These are phyloP conservation scores for Drechmeria coniospora DNA, from an alignment of 2,329 filamentous ascomycete genomes.

Conservation along the genomic window DNA sequence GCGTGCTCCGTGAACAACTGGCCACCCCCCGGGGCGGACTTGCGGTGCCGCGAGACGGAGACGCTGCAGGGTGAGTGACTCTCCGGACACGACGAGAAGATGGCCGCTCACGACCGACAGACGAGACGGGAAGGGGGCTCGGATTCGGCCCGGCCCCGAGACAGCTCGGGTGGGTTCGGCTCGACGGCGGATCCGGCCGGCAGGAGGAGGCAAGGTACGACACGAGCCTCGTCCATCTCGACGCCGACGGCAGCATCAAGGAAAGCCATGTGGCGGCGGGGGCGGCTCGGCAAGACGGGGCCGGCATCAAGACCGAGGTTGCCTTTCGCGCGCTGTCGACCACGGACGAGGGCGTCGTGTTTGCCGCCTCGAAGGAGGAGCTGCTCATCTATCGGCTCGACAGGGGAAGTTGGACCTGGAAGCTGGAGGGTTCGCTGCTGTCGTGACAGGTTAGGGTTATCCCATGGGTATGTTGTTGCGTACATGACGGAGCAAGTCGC, in stretches of 20 bases:
- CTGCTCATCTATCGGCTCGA: slow-evolving; percentile 6
- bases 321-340: slow-evolving; percentile 4
- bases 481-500: no score
- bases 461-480: no score
- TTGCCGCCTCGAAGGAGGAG: slow-evolving; percentile 6
- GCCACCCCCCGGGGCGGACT: slow-evolving; percentile 3
- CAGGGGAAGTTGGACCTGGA: slow-evolving; percentile 4
- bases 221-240: slow-evolving; percentile 6
- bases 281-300: slow-evolving; percentile 2
- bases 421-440: slow-evolving; percentile 1
- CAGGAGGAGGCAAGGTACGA: slow-evolving; percentile 2
- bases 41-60: slow-evolving; percentile 5
- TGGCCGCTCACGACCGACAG: neutral
- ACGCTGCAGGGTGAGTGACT: slow-evolving; percentile 5
- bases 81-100: neutral
- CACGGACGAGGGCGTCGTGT: slow-evolving; percentile 7
- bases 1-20: slow-evolving; percentile 7
- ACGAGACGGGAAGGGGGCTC: slow-evolving; percentile 2
- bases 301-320: slow-evolving; percentile 3
- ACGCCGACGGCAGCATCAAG: slow-evolving; percentile 3
- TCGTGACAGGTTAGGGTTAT: neutral
- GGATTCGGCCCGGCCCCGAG: slow-evolving; percentile 1
- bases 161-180: slow-evolving; percentile 8
- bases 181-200: no score
- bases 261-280: slow-evolving; percentile 6